These are phyloP conservation scores for Nothophytophthora sp. DNA, from an alignment of 352 stramenopile genomes.

Conservation along the genomic window DNA sequence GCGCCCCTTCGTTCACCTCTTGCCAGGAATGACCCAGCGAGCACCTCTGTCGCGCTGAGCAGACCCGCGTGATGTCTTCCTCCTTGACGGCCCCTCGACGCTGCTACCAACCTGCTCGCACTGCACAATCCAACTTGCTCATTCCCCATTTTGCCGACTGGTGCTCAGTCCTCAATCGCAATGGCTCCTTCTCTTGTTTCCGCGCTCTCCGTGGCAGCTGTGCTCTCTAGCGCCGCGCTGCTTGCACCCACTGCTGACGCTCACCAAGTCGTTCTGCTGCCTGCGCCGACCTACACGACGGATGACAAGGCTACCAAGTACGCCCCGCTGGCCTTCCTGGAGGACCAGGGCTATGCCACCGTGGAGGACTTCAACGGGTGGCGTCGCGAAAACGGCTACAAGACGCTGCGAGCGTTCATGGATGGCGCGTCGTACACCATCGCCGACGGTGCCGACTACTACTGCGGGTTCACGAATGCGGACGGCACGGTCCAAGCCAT, in stretches of 20 bases:
- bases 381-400: constrained; percentile 41
- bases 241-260: constrained; percentile 23
- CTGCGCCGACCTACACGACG: constrained; percentile 41
- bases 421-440: constrained; percentile 42
- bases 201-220: constrained; percentile 22
- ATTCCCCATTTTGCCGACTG: constrained; percentile 13
- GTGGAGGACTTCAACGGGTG: constrained; percentile 43
- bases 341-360: constrained; percentile 48
- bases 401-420: constrained; percentile 51
- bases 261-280: constrained; percentile 45
- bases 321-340: constrained; percentile 48
- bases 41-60: constrained; percentile 2
- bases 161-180: not conserved
- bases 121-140: not conserved
- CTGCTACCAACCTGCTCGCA: constrained; percentile 8
- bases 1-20: constrained; percentile 6
- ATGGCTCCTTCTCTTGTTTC: constrained; percentile 26
- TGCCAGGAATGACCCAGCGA: no score
- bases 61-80: constrained; percentile 14
- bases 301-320: constrained; percentile 38
- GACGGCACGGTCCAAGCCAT: constrained; percentile 29
- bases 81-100: constrained; percentile 1
- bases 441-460: constrained; percentile 26
- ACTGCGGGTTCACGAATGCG: constrained; percentile 37
- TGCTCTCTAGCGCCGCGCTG: constrained; percentile 28